These are phyloP conservation scores for Colletotrichum sp. DNA, from an alignment of 2,329 filamentous ascomycete species.

Conservation along the genomic window DNA sequence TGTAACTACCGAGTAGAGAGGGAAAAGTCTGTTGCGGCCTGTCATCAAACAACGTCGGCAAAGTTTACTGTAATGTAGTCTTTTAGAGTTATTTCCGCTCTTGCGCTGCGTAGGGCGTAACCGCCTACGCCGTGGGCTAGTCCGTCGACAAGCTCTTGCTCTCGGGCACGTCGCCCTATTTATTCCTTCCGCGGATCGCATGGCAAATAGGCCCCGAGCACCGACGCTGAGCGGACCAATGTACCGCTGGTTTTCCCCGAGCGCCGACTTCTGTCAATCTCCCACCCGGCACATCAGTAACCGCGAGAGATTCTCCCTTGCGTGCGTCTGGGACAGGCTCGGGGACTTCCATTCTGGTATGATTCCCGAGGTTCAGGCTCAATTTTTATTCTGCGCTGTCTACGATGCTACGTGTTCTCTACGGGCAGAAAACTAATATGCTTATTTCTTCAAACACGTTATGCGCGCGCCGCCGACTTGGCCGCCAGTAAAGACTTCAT, in stretches of 20 bases:
- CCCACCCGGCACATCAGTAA: neutral
- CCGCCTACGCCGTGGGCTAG: neutral
- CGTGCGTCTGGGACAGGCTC: neutral
- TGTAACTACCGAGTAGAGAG: neutral
- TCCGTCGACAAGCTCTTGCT: neutral
- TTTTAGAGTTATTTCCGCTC: neutral
- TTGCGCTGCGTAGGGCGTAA: neutral
- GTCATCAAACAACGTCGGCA: neutral
- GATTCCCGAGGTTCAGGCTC: neutral
- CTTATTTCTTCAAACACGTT: conserved; percentile 5
- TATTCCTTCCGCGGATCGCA: neutral
- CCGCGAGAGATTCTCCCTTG: neutral
- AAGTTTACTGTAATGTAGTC: neutral
- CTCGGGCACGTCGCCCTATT: neutral
- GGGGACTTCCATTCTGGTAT: neutral
- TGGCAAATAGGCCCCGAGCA: neutral
- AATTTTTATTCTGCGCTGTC: neutral
- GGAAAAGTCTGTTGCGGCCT: neutral
- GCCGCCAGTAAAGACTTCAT: conserved; percentile 17
- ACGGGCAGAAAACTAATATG: neutral
- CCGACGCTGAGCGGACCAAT: neutral
- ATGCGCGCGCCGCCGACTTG: conserved; percentile 20
- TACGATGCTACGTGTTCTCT: neutral
- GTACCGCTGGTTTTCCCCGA: neutral
- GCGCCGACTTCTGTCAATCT: neutral